Base-by-base conservation (phyloP, 148 eudicot genomes). In the Rhododendron vialii region DNA sequence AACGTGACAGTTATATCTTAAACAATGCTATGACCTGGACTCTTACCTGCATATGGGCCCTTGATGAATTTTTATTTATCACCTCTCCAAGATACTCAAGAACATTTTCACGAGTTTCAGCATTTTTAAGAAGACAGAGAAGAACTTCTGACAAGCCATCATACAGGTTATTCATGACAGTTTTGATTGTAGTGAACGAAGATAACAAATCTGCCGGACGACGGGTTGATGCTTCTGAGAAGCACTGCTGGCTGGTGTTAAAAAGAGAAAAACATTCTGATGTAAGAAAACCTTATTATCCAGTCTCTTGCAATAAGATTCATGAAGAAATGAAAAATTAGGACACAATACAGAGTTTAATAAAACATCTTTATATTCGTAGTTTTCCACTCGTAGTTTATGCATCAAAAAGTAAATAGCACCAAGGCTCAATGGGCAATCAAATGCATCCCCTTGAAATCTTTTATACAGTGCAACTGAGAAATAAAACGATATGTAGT, bases 181-280 rank as follows among this genome's bases (percentile, higher is more conserved):
- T 92, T 91, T 94, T 97, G 88, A 97, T 97, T 43, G 99, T 95
- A 33, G 99, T 86, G 88, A 95, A 95, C 43, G 99, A 94, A 41
- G 99, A 95, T 57, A 94, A 85, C 30, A 95, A 91, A 92, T 95
- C 98, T 77, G 98, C 94, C 14, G 98, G 98, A 59, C 98, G 99
- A 51, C 95, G 98, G 81, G 92, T 91, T 83, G 99, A 93, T 86
- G 93, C 82, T 74, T 95, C 98, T 47, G 99, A 93, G 90, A 97
- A 97, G 91, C 98, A 97, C 89, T 95, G 98, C 93, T 94, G 92
- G 79, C 99, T 97, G 93, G 81, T 76, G 82, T 71, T 65, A 83
- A 14, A 18, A 89, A 76, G 82, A 88, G 45, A 88, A 12, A 80
- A 74, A 82, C 63, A 67, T 84, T 65, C 8, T 50, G 9, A 80